phyloP scores from a whole-genome alignment of 2,329 filamentous ascomycete genomes.

The Cladosporium sp. region DNA sequence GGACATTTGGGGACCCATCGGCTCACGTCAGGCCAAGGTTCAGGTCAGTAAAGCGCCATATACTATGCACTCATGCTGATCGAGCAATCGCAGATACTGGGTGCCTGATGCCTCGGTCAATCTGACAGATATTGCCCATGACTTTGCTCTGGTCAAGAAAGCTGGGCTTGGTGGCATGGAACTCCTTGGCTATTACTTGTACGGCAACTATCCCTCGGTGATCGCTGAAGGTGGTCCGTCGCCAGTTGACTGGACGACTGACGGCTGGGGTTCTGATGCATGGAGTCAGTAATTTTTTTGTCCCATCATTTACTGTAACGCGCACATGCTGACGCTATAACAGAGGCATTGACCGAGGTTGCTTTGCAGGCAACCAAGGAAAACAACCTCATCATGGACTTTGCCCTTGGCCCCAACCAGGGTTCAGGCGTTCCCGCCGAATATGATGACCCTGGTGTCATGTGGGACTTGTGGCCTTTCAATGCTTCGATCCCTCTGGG shows the following conservation, averaged over 20 bases:
- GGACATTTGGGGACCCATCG: conserved; percentile 30
- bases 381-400: conserved; percentile 41
- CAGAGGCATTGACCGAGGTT: conserved; percentile 23
- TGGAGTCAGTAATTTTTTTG: conserved; percentile 18
- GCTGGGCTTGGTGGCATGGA: conserved; percentile 39
- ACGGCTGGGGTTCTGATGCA: conserved; percentile 38
- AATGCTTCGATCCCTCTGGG: conserved; percentile 29
- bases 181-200: conserved; percentile 38
- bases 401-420: conserved; percentile 45
- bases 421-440: conserved; percentile 44
- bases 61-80: background rate
- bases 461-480: conserved; percentile 32
- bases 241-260: conserved; percentile 35
- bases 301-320: background rate
- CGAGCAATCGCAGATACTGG: conserved; percentile 34
- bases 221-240: conserved; percentile 20
- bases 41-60: background rate
- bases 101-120: conserved; percentile 36
- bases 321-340: background rate
- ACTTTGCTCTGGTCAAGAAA: conserved; percentile 30
- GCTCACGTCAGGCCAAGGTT: conserved; percentile 27
- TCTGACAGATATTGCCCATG: conserved; percentile 23
- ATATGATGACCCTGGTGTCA: conserved; percentile 32
- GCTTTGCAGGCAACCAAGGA: conserved; percentile 33
- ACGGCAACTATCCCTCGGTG: conserved; percentile 28